These are phyloP conservation scores for Pezicula neosporulosa DNA, from an alignment of 2,329 filamentous ascomycete genomes.

Conservation along the genomic window DNA sequence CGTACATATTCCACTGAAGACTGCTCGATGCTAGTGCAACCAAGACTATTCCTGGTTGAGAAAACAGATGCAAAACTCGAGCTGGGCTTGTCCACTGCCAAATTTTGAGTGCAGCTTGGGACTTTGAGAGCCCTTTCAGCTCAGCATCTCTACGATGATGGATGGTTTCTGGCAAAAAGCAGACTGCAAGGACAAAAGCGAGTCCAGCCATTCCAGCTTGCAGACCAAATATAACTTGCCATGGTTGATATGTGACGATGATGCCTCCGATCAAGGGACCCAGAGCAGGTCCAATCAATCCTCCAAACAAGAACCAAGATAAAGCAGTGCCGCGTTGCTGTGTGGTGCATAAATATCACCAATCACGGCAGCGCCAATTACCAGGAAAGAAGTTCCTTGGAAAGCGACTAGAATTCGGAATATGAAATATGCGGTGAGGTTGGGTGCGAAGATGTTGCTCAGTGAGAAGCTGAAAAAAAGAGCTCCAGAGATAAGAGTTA, in stretches of 20 bases:
- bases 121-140: too few relatives aligned
- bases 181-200: conserved; percentile 55
- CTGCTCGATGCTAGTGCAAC: conserved; percentile 41
- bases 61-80: too few relatives aligned
- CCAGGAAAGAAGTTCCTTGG: conserved; percentile 70
- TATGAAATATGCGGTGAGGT: conserved; percentile 67
- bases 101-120: too few relatives aligned
- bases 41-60: too few relatives aligned
- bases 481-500: conserved; percentile 54
- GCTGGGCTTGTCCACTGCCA: too few relatives aligned
- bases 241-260: conserved; percentile 70
- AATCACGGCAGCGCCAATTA: conserved; percentile 67
- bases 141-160: conserved; percentile 61
- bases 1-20: conserved; percentile 66
- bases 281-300: conserved; percentile 67
- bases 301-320: conserved; percentile 70
- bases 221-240: conserved; percentile 76
- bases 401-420: conserved; percentile 74
- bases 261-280: conserved; percentile 71
- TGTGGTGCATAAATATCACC: conserved; percentile 64
- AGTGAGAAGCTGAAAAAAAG: conserved; percentile 67
- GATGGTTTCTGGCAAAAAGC: conserved; percentile 71
- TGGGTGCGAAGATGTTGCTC: conserved; percentile 68
- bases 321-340: conserved; percentile 69
- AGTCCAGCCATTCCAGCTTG: conserved; percentile 65